Base-by-base conservation (phyloP, 2,329 filamentous ascomycete genomes). In the Dactylellina sp. region DNA sequence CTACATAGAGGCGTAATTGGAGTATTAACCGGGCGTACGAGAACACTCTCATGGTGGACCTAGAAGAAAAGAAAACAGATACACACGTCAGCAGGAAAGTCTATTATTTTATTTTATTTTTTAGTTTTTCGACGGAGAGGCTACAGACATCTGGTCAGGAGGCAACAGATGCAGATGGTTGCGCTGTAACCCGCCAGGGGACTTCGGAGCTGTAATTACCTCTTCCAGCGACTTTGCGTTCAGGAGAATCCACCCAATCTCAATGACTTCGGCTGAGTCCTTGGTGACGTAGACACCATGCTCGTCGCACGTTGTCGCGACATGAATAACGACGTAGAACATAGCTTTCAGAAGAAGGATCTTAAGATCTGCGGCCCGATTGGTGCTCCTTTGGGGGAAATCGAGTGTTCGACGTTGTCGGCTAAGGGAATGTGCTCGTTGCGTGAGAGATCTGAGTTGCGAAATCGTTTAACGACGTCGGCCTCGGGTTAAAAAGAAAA, bases 231-330 rank as follows among this genome's bases (percentile, higher is more conserved):
- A 90, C 84, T 94, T 95, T 77, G 92, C 90, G 81, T 97, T 93
- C 76, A 97, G 86, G 80, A 99, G 84, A 80, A 98, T 97, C 95
- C 95, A 99, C 76, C 94, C 95, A 81, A 99, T 87, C 87, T 99
- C 95, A 82, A 99, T 99, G 78, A 99, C 95, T 85, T 99, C 95
- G 76, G 95, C 95, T 71, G 95, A 98, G 83, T 99, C 95, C 84
- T 98, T 98, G 74, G 95, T 99, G 71, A 99, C 95, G 83, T 99
- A 99, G 77, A 99, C 95, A 76, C 95, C 95, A 83, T 99, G 95
- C 83, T 99, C 95, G 82, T 99, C 95, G 84, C 95, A 99, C 78
- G 95, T 99, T 37, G 95, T 99, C 76, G 95, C 95, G 80, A 98
- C 94, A 83, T 99, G 95, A 82, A 98, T 97, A 80, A 99, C 92